phyloP scores from a whole-genome alignment of 1,284 basidiomycete species.

The Rhodotorula sp. region DNA sequence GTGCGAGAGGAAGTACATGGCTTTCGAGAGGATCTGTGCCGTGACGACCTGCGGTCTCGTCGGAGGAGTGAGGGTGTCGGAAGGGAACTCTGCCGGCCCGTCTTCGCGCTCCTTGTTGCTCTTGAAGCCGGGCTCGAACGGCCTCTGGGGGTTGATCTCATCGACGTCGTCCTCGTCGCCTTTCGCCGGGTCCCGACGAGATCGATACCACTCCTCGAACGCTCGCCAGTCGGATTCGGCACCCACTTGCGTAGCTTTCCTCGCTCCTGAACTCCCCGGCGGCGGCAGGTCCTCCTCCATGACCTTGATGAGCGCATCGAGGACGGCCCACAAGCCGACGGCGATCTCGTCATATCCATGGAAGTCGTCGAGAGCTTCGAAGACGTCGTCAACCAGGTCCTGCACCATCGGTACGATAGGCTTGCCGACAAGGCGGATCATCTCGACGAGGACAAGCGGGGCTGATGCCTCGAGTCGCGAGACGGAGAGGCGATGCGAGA shows the following conservation, averaged over 20 bases:
- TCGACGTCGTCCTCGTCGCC: constrained; percentile 52
- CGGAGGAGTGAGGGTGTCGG: background rate
- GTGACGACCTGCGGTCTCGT: constrained; percentile 30
- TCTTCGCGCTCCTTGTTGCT: background rate
- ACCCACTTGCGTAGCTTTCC: background rate
- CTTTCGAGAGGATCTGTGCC: constrained; percentile 67
- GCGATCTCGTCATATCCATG: constrained; percentile 71
- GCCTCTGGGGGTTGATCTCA: constrained; percentile 29
- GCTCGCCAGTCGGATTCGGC: constrained; percentile 46
- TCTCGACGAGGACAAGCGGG: constrained; percentile 66
- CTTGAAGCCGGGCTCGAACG: constrained; percentile 25
- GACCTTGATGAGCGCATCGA: constrained; percentile 79
- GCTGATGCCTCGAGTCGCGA: constrained; percentile 64
- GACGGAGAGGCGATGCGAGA: constrained; percentile 72
- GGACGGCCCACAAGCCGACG: constrained; percentile 57
- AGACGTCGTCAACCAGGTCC: constrained; percentile 91
- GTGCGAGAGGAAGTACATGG: constrained; percentile 86
- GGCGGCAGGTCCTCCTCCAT: constrained; percentile 53
- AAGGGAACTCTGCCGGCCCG: background rate
- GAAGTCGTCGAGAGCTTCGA: constrained; percentile 86
- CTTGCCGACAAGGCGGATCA: constrained; percentile 77
- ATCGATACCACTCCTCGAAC: constrained; percentile 65
- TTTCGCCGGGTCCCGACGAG: constrained; percentile 52
- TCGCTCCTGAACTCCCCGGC: constrained; percentile 28
- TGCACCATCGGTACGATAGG: constrained; percentile 80